phyloP scores from a whole-genome alignment of 164 flowering plant species.

The Cinnamomum chago region DNA sequence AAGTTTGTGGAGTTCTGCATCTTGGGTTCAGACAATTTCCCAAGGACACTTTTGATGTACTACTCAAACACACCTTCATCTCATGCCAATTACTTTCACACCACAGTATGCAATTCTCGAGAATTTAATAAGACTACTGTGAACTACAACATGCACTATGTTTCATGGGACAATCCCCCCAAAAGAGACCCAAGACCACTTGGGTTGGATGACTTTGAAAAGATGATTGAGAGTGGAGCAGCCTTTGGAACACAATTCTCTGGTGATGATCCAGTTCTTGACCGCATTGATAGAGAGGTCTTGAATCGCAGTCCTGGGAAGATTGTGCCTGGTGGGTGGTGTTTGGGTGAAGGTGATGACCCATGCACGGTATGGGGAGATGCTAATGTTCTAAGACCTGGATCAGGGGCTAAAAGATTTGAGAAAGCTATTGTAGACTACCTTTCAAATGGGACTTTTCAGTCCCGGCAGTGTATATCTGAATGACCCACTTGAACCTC shows the following conservation, averaged over 20 bases:
- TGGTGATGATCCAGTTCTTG: constrained; percentile 55
- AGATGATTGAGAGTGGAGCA: constrained; percentile 68
- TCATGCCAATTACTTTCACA: constrained; percentile 69
- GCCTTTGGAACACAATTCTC: constrained; percentile 65
- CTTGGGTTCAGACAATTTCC: constrained; percentile 79
- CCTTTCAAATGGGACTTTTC: constrained; percentile 45
- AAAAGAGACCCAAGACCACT: constrained; percentile 34
- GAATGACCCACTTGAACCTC: constrained; percentile 22
- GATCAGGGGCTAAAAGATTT: constrained; percentile 71
- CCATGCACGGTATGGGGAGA: constrained; percentile 76
- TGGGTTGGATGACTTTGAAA: constrained; percentile 40
- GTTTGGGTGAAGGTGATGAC: constrained; percentile 52
- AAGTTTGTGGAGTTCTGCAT: constrained; percentile 73
- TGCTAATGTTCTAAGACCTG: constrained; percentile 73
- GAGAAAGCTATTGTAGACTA: constrained; percentile 45
- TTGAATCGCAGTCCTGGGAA: constrained; percentile 44
- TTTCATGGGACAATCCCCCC: constrained; percentile 32
- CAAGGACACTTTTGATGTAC: constrained; percentile 84
- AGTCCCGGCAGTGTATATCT: constrained; percentile 48
- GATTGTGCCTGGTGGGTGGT: constrained; percentile 94
- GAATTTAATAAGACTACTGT: constrained; percentile 60
- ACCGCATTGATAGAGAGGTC: constrained; percentile 65
- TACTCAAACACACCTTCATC: constrained; percentile 72
- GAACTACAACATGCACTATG: constrained; percentile 59
- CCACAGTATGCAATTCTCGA: constrained; percentile 63